phyloP scores from a whole-genome alignment of 352 stramenopile species.

The Pseudoperonospora humuli region DNA sequence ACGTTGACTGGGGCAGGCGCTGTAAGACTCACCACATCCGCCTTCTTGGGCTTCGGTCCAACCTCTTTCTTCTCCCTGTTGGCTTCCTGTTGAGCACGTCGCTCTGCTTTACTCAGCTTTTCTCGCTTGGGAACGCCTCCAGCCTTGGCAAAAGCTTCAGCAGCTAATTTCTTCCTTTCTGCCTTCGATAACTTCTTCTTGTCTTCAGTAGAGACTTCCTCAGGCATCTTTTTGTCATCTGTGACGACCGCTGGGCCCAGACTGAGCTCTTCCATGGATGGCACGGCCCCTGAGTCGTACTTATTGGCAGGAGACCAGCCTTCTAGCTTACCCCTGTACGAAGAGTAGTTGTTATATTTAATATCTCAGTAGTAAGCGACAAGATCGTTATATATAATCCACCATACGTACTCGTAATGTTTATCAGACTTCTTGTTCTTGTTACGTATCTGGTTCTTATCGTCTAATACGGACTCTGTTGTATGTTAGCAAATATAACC shows the following conservation, averaged over 20 bases:
- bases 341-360: conserved; percentile 7
- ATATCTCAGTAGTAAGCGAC: no score
- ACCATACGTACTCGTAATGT: conserved; percentile 28
- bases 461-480: conserved; percentile 29
- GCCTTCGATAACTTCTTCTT: conserved; percentile 51
- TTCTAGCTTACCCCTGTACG: conserved; percentile 40
- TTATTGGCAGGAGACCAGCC: conserved; percentile 53
- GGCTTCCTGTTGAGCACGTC: conserved; percentile 87
- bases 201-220: conserved; percentile 1
- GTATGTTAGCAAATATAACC: no score
- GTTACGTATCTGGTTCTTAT: conserved; percentile 21
- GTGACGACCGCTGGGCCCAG: conserved; percentile 24
- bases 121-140: conserved; percentile 43
- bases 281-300: conserved; percentile 3
- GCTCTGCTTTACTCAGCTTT: conserved; percentile 90
- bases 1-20: conserved; percentile 33
- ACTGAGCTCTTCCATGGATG: conserved; percentile 48
- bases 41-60: conserved; percentile 39
- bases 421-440: conserved; percentile 23
- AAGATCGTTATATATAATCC: no score
- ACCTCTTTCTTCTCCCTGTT: conserved; percentile 67
- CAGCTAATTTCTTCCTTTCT: conserved; percentile 64
- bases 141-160: conserved; percentile 51
- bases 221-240: neutral
- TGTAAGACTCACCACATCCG: conserved; percentile 2